Evolutionary conservation across 441 rosid genomes (phyloP).

Genomic region (Macaranga tanarius): DNA sequence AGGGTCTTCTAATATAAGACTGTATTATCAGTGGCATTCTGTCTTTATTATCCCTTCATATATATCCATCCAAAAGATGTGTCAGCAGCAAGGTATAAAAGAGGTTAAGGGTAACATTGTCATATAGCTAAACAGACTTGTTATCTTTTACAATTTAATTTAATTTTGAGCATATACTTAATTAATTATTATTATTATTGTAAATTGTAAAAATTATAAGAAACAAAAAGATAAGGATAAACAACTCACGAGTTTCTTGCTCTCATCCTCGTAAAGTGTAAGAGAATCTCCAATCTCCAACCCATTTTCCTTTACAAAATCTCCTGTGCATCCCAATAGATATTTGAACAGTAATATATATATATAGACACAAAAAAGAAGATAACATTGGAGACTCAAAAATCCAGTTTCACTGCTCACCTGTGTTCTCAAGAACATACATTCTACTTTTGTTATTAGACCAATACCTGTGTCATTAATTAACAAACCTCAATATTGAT

Average conservation of each 20-base stretch:
- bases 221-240: conserved; percentile 5
- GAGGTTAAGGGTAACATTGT: conserved; percentile 31
- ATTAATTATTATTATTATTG: neutral
- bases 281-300: conserved; percentile 58
- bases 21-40: too few relatives aligned
- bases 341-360: neutral
- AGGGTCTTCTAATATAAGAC: neutral
- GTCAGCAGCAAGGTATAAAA: conserved; percentile 17
- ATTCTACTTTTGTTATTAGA: conserved; percentile 74
- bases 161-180: conserved; percentile 15
- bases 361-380: neutral
- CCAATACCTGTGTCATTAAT: conserved; percentile 60
- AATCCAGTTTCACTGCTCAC: conserved; percentile 25
- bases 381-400: neutral
- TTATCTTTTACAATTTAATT: conserved; percentile 19
- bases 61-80: conserved; percentile 25
- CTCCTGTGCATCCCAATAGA: conserved; percentile 39
- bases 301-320: conserved; percentile 57
- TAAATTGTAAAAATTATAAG: too few relatives aligned
- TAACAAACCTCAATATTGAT: neutral
- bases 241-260: conserved; percentile 72
- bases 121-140: conserved; percentile 45
- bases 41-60: neutral
- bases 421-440: conserved; percentile 82
- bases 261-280: conserved; percentile 66